phyloP scores from a whole-genome alignment of 768 basidiomycete genomes.

The Nidularia pulvinata region DNA sequence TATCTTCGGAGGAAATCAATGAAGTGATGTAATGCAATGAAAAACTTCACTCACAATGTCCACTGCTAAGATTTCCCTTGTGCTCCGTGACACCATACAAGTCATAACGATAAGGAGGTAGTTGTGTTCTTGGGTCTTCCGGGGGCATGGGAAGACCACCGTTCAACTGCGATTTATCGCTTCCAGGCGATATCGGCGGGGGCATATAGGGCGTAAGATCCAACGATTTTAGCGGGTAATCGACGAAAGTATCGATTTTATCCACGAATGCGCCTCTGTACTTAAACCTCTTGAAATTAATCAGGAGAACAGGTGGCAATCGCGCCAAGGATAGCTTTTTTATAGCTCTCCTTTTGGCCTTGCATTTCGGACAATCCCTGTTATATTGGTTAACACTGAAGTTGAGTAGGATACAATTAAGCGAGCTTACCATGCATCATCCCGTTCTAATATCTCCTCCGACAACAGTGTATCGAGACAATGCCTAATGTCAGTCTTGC shows the following conservation, averaged over 20 bases:
- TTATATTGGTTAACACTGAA: background rate
- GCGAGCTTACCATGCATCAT: slow-evolving; percentile 83
- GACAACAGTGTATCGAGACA: slow-evolving; percentile 92
- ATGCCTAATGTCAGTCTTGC: slow-evolving; percentile 69
- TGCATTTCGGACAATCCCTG: slow-evolving; percentile 97
- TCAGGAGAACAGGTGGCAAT: slow-evolving; percentile 89
- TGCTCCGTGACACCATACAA: slow-evolving; percentile 97
- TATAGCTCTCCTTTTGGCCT: slow-evolving; percentile 80
- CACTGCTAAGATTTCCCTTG: slow-evolving; percentile 90
- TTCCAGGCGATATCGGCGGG: slow-evolving; percentile 67
- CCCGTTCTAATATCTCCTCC: slow-evolving; percentile 87
- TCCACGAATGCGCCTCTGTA: slow-evolving; percentile 92
- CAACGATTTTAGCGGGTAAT: slow-evolving; percentile 72
- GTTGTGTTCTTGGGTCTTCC: slow-evolving; percentile 79
- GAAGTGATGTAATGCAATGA: background rate
- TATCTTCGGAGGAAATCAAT: slow-evolving; percentile 54
- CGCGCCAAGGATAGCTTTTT: slow-evolving; percentile 91
- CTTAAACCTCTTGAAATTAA: slow-evolving; percentile 93
- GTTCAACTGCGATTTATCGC: slow-evolving; percentile 47
- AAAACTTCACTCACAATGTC: slow-evolving; percentile 76
- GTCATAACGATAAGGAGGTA: slow-evolving; percentile 93
- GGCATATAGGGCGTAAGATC: slow-evolving; percentile 86
- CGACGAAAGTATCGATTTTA: slow-evolving; percentile 94
- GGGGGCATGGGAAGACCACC: slow-evolving; percentile 36
- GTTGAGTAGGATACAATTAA: background rate